Evolutionary conservation across 2,329 filamentous ascomycete genomes (phyloP).

Genomic region (Colletotrichum tropicale): DNA sequence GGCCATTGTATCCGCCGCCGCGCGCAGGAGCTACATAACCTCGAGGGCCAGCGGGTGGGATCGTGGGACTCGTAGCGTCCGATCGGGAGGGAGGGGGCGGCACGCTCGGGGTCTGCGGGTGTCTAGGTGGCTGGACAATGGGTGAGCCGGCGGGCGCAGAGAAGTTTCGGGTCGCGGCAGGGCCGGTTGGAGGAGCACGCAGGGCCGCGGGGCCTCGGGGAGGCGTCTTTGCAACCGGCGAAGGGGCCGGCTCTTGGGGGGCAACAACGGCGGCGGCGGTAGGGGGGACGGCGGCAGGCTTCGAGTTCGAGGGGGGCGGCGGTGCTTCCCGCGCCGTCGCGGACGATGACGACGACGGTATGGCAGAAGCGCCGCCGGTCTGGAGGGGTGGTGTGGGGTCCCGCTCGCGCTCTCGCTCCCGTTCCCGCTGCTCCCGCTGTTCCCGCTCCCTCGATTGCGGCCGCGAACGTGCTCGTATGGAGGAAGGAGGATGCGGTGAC

Average conservation of each 20-base stretch:
- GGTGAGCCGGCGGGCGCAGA: constrained; percentile 38
- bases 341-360: constrained; percentile 13
- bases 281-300: constrained; percentile 14
- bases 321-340: constrained; percentile 29
- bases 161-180: constrained; percentile 41
- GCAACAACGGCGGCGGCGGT: constrained; percentile 16
- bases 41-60: constrained; percentile 59
- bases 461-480: constrained; percentile 49
- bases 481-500: constrained; percentile 55
- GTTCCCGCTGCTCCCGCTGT: constrained; percentile 12
- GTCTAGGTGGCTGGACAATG: constrained; percentile 36
- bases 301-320: neutral
- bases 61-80: constrained; percentile 49
- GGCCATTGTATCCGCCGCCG: constrained; percentile 46
- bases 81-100: constrained; percentile 33
- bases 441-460: constrained; percentile 45
- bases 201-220: constrained; percentile 61
- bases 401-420: constrained; percentile 19
- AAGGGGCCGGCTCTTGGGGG: constrained; percentile 30
- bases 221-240: constrained; percentile 45
- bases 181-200: constrained; percentile 54
- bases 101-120: constrained; percentile 35
- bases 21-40: constrained; percentile 53
- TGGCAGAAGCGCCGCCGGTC: constrained; percentile 21
- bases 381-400: constrained; percentile 12